Evolutionary conservation across 2,329 filamentous ascomycete genomes (phyloP).

Genomic region (Aureobasidium sp.): DNA sequence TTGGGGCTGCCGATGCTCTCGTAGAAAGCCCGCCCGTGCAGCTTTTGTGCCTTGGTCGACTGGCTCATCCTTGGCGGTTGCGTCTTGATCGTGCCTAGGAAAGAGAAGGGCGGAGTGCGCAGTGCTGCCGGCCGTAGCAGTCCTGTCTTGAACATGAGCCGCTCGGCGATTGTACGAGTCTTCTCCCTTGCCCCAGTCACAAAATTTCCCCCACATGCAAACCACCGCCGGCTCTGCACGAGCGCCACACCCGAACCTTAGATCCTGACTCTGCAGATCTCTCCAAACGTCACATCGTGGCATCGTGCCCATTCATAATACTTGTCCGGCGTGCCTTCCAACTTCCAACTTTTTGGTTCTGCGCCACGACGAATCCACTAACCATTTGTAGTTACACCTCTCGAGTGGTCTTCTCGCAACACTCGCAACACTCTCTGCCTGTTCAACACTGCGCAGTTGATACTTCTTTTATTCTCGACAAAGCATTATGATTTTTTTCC

Average conservation of each 20-base stretch:
- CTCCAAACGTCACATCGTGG: background rate
- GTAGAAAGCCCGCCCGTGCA: conserved; percentile 74
- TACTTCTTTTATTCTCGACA: background rate
- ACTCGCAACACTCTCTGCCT: background rate
- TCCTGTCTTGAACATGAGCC: background rate
- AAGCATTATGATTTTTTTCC: background rate
- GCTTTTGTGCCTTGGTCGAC: conserved; percentile 17
- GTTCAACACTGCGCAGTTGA: background rate
- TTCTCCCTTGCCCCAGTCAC: background rate
- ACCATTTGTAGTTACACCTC: background rate
- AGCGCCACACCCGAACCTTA: background rate
- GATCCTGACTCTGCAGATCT: background rate
- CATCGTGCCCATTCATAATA: too few species aligned
- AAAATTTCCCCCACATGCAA: background rate
- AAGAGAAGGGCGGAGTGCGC: background rate
- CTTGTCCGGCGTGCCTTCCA: too few species aligned
- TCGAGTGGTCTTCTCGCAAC: background rate
- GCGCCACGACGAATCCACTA: background rate
- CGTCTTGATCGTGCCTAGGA: background rate
- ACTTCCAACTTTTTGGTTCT: background rate
- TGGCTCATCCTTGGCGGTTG: background rate
- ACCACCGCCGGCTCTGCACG: background rate
- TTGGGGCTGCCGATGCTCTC: conserved; percentile 89
- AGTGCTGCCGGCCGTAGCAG: background rate
- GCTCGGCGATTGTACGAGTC: background rate